Evolutionary conservation across 75 land plant genomes (phyloP), one percentile per base, ranked within the genome.

Genomic region (Cryptomeria japonica): DNA sequence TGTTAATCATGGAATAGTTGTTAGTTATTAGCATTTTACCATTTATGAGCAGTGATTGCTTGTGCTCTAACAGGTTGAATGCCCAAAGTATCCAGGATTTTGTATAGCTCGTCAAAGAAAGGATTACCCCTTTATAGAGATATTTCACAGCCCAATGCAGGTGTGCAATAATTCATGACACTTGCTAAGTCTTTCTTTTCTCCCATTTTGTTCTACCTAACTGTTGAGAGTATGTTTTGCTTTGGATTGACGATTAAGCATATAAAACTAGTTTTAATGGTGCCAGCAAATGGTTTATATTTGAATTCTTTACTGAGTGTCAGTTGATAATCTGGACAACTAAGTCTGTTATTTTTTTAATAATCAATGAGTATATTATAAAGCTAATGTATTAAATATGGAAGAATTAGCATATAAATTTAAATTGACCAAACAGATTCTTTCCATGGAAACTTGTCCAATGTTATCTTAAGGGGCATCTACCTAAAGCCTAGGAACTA

Each of bases 71-170:
- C 91, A 96, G 97, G 97, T 96, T 36, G 97, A 96, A 82, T 96
- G 97, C 42, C 97, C 97, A 31, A 96, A 96, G 86, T 96, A 96
- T 92, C 97, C 97, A n/a, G 95, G 96, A 38, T 96, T 96, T 86
- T 96, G 97, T 86, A 90, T 96, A 46, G 87, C 96, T 86, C 88
- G 97, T 41, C 95, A 95, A 86, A 92, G 84, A 89, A 95, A 92
- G 72, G 97, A 96, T 37, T 96, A 96, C 84, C 97, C 97, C 8
- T 96, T 96, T 86, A 89, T 96, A 61, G 97, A 96, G 89, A 87
- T 96, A 49, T 96, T 96, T 90, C 94, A 96, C 77, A 96, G 93
- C 87, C 97, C 97, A 16, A 85, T 92, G 86, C 95, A 93, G 85
- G 96, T 94, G 83, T 44, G 87, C 76, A 22, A 82, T 82, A n/a